Base-by-base conservation (phyloP, 2,329 filamentous ascomycete species). In the Pseudocercospora crystallina region DNA sequence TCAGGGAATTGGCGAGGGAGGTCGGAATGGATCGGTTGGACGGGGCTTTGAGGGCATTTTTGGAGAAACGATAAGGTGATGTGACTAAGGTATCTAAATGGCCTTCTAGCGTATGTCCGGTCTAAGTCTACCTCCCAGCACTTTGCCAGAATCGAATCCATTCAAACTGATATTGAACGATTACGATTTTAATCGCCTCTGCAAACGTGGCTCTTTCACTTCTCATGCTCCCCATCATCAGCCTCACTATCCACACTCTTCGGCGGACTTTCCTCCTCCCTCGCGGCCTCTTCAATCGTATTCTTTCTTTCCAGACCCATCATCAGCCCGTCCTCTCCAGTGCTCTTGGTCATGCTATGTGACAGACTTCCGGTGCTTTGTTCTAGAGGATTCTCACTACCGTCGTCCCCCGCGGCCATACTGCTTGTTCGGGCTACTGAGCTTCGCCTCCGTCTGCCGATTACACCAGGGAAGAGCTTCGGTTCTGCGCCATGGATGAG, bases 391-490 rank as follows among this genome's bases (percentile, higher is more conserved):
- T 56, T 49, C 11, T 56, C 51, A 17, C 49, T 51, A 2, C 31
- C 56, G 8, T 51, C 53, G 9, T 55, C 50, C 9, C 40, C 50
- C 39, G 43, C 38, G 35, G 48, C 44, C 31, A 43, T 26, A 14
- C 46, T 49, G n/a, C 41, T 37, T 5, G 51, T 43, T 8, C 48
- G 47, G 20, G 39, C 47, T 30, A 60, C 41, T 26, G 56, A 60
- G 32, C 54, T 58, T 48, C 67, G 67, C 36, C 71, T 65, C 14
- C 73, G 64, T 32, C 69, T 66, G 44, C 72, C 74, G 9, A 90
- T 78, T 30, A 90, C 79, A 0, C 87, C 87, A 0, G 87, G 87
- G 58, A 89, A 87, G 56, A 89, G 82, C 56, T 77, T 80, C 9
- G 86, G 87, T 66, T 89, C 86, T 42, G 74, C 78, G 3, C 78